Evolutionary conservation across 2,329 filamentous ascomycete genomes (phyloP).

Genomic region (Diaporthe sp.): DNA sequence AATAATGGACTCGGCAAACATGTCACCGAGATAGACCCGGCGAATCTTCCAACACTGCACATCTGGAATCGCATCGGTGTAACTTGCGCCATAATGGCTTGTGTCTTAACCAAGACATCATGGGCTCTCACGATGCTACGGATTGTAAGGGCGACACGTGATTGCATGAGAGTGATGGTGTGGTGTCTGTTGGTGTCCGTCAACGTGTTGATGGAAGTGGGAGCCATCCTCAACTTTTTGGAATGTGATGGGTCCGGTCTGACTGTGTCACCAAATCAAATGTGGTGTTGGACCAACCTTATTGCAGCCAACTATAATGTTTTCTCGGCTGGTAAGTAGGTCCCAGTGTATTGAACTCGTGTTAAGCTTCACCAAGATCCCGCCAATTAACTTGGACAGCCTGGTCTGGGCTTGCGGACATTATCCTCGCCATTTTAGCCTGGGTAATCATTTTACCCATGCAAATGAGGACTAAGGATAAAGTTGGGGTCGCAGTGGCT

Average conservation of each 20-base stretch:
- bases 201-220: conserved; percentile 1
- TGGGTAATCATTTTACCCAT: conserved; percentile 6
- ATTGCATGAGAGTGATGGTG: conserved; percentile 1
- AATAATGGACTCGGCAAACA: neutral
- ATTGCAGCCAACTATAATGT: conserved; percentile 6
- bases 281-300: conserved; percentile 1
- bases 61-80: neutral
- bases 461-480: conserved; percentile 2
- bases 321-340: conserved; percentile 3
- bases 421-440: neutral
- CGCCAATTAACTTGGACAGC: neutral
- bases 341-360: neutral
- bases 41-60: neutral
- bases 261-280: neutral
- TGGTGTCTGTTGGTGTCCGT: neutral
- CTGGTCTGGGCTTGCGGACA: conserved; percentile 6
- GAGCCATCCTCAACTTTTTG: neutral
- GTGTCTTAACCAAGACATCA: neutral
- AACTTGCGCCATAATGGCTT: neutral
- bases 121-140: conserved; percentile 6
- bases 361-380: fast-evolving
- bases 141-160: neutral
- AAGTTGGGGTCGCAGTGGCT: neutral
- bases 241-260: neutral
- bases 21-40: neutral